Percentiles rank a stretch among this genome's conserved stretches.
Conservation (phyloP, 768 basidiomycete genomes). For the Amanita brunnescens region DNA sequence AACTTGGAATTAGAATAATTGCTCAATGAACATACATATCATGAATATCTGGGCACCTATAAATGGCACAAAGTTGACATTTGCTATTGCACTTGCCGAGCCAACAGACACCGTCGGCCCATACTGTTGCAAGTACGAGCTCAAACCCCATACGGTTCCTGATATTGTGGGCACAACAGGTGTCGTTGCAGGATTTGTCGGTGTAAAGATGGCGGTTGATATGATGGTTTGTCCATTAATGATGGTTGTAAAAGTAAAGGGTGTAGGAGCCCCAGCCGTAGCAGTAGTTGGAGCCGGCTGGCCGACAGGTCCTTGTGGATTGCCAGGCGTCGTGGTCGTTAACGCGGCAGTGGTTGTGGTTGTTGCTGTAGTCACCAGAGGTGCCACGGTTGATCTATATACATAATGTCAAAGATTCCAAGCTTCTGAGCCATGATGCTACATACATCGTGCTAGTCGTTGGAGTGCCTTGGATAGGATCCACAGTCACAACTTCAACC, state of each 20-base stretch:
- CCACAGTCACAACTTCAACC: slow-evolving; percentile 36
- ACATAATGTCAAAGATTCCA: neutral
- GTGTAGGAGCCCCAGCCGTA: slow-evolving; percentile 37
- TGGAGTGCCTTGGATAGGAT: slow-evolving; percentile 26
- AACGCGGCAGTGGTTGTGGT: slow-evolving; percentile 14
- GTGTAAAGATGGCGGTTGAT: slow-evolving; percentile 30
- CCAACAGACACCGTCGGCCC: slow-evolving; percentile 15
- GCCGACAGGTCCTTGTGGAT: slow-evolving; percentile 47
- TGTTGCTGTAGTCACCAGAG: slow-evolving; percentile 13
- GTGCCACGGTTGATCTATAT: slow-evolving; percentile 10
- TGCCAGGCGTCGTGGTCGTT: slow-evolving; percentile 14
- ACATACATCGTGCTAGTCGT: slow-evolving; percentile 36
- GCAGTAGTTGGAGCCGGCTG: slow-evolving; percentile 33
- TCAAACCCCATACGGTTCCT: slow-evolving; percentile 28
- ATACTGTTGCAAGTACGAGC: slow-evolving; percentile 22
- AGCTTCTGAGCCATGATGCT: neutral
- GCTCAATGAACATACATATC: neutral
- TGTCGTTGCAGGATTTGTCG: slow-evolving; percentile 27
- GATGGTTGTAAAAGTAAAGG: slow-evolving; percentile 43
- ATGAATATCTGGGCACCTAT: neutral
- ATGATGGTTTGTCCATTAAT: slow-evolving; percentile 26
- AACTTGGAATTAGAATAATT: neutral
- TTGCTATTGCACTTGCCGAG: neutral
- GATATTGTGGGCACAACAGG: slow-evolving; percentile 14
- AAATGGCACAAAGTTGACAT: neutral